phyloP scores from a whole-genome alignment of 306 rosid genomes.

The Prunus armeniaca region DNA sequence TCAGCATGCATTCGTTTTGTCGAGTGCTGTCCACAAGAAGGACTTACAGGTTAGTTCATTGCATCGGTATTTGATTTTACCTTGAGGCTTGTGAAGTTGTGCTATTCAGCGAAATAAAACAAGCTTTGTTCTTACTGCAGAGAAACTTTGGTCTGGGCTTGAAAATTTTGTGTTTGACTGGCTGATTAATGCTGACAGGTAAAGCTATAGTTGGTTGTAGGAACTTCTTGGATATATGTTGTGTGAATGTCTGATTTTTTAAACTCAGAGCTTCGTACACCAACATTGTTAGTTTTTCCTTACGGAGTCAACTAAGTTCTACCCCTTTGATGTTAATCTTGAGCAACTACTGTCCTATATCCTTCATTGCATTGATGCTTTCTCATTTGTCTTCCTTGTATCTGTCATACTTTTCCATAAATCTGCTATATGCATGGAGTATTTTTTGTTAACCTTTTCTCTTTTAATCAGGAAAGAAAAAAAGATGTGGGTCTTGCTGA shows the following conservation, averaged over 20 bases:
- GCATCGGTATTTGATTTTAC: conserved; percentile 6
- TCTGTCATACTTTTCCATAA: not conserved
- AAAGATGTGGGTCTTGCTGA: not conserved
- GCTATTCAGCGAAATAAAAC: not conserved
- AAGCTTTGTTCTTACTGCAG: conserved; percentile 38
- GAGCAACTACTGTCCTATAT: not conserved
- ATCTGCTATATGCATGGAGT: not conserved
- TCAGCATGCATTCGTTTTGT: conserved; percentile 98
- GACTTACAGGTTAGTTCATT: conserved; percentile 75
- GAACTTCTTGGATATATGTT: conserved; percentile 3
- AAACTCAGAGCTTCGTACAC: too few relatives aligned
- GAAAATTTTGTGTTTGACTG: conserved; percentile 99
- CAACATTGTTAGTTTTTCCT: too few relatives aligned
- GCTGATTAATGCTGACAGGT: conserved; percentile 99
- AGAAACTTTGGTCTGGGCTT: conserved; percentile 99
- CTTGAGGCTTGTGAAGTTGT: not conserved
- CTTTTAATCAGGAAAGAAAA: not conserved
- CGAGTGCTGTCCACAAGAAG: conserved; percentile 99
- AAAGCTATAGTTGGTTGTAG: conserved; percentile 24
- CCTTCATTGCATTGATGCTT: not conserved
- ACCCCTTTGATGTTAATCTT: too few relatives aligned
- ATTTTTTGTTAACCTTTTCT: not conserved
- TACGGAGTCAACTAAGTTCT: too few relatives aligned
- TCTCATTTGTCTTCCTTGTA: not conserved
- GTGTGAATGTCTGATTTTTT: not conserved